Evolutionary conservation across 2,329 filamentous ascomycete species (phyloP).

Genomic region (Tolypocladium inflatum): DNA sequence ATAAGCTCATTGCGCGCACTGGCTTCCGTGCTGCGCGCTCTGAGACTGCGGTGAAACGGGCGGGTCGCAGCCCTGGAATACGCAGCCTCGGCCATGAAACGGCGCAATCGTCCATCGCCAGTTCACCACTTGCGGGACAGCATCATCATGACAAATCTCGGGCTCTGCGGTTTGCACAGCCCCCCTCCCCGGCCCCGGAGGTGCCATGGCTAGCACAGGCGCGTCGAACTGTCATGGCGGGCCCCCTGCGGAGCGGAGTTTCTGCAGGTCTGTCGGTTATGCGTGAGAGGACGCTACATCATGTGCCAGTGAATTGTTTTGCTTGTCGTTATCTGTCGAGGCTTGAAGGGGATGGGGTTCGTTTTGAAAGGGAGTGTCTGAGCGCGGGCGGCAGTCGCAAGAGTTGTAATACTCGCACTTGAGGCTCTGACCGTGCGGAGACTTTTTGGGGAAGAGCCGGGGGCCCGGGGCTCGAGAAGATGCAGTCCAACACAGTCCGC

Average conservation of each 20-base stretch:
- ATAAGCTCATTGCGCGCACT: not conserved
- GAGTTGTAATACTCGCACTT: not conserved
- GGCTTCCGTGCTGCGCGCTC: not conserved
- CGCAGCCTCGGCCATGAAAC: not conserved
- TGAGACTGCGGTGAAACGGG: constrained; percentile 4
- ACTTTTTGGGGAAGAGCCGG: not conserved
- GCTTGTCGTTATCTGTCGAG: not conserved
- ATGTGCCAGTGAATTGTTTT: not conserved
- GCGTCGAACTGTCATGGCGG: not conserved
- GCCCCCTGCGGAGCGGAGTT: not conserved
- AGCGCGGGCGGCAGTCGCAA: not conserved
- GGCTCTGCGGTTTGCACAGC: not conserved
- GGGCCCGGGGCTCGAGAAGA: not conserved
- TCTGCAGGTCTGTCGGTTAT: not conserved
- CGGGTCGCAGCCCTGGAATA: not conserved
- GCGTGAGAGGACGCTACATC: not conserved
- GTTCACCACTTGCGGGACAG: too few species aligned
- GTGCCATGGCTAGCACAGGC: not conserved
- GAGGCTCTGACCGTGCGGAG: not conserved
- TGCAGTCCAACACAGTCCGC: not conserved
- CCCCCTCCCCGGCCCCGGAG: not conserved
- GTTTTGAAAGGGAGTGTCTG: not conserved
- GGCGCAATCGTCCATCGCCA: not conserved
- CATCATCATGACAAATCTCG: not conserved
- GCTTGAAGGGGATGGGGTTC: not conserved